These are phyloP conservation scores for Hanseniaspora lindneri DNA, from an alignment of 805 yeast genomes.

Conservation along the genomic window DNA sequence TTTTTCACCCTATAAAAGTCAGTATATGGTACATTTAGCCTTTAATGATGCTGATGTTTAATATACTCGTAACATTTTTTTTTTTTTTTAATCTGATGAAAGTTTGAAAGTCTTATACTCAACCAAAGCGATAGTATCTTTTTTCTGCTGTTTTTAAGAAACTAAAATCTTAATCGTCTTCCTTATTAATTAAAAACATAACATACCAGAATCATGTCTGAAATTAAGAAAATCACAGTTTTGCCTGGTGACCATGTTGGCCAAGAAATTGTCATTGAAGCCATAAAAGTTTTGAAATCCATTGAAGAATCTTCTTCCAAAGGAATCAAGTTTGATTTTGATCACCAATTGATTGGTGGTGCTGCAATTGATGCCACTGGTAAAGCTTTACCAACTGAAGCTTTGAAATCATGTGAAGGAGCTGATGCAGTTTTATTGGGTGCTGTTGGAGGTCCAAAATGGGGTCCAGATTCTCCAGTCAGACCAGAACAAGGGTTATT, in stretches of 20 bases:
- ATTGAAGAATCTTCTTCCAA: constrained; percentile 46
- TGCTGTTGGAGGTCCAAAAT: constrained; percentile 98
- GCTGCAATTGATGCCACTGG: constrained; percentile 98
- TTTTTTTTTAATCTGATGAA: too few species aligned
- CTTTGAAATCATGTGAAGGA: constrained; percentile 68
- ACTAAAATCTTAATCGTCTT: too few species aligned
- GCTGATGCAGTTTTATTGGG: constrained; percentile 95
- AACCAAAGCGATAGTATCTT: too few species aligned
- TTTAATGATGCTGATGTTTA: too few species aligned
- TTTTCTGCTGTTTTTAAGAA: too few species aligned
- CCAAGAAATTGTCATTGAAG: constrained; percentile 77
- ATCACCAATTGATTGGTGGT: constrained; percentile 87
- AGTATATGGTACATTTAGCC: too few species aligned
- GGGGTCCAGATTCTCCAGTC: constrained; percentile 86
- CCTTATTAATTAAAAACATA: too few species aligned
- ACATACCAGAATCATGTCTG: too few species aligned
- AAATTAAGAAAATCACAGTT: constrained; percentile 60
- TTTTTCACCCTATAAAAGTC: background rate
- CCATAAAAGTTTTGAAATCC: constrained; percentile 79
- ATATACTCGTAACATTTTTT: too few species aligned
- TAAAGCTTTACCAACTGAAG: constrained; percentile 72
- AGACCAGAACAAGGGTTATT: constrained; percentile 96
- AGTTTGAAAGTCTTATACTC: too few species aligned
- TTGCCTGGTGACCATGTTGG: constrained; percentile 98
- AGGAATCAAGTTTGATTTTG: constrained; percentile 54